Evolutionary conservation across 768 basidiomycete species (phyloP).

Genomic region (Zangia roseola): DNA sequence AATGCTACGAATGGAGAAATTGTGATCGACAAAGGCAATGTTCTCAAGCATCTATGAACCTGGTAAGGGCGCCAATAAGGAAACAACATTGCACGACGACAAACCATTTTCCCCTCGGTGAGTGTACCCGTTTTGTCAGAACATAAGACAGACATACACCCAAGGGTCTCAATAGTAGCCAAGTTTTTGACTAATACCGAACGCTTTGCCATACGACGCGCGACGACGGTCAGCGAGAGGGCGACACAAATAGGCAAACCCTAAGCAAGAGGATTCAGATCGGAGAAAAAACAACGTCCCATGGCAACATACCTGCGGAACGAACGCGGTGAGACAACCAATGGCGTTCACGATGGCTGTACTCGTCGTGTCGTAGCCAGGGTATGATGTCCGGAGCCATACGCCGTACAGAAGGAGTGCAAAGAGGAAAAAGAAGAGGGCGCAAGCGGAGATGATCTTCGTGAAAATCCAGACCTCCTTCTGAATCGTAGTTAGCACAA

Average conservation of each 20-base stretch:
- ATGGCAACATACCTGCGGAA: conserved; percentile 35
- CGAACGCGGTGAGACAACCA: conserved; percentile 38
- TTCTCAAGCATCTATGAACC: conserved; percentile 35
- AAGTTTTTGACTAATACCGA: conserved; percentile 49
- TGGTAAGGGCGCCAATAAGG: background rate
- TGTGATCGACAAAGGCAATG: conserved; percentile 36
- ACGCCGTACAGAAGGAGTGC: conserved; percentile 38
- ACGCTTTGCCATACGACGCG: conserved; percentile 47
- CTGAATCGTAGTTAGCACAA: conserved; percentile 47
- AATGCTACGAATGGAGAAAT: conserved; percentile 17
- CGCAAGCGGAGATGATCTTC: conserved; percentile 45
- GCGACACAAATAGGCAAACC: conserved; percentile 42
- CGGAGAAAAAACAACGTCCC: background rate
- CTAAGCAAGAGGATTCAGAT: conserved; percentile 12
- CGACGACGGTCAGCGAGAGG: conserved; percentile 48
- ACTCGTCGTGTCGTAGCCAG: conserved; percentile 33
- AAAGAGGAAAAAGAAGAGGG: conserved; percentile 40
- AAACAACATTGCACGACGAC: background rate
- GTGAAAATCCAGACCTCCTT: conserved; percentile 49
- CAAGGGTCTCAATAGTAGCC: conserved; percentile 52
- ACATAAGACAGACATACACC: conserved; percentile 49
- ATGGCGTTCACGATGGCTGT: conserved; percentile 38
- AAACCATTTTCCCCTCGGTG: conserved; percentile 46
- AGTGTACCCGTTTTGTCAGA: conserved; percentile 55
- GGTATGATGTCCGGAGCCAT: conserved; percentile 37